Evolutionary conservation across 2,329 filamentous ascomycete species (phyloP), one percentile per base, ranked within the genome.

Genomic region (Pseudopyrenochaeta lycopersici): DNA sequence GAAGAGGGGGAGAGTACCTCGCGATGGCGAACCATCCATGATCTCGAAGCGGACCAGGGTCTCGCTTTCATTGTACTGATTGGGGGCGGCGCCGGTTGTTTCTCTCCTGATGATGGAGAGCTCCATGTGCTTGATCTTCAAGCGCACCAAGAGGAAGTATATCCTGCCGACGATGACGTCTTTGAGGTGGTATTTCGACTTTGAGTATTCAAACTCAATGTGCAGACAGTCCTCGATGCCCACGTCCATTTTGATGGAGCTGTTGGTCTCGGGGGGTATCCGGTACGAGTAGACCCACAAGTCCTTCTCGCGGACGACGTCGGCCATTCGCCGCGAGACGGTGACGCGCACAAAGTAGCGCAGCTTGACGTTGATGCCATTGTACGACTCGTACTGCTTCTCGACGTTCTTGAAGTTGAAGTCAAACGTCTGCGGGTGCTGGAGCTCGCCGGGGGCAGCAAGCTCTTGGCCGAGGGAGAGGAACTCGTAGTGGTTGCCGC

Each of bases 391-490:
- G 84, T 99, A 99, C 78, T 96, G 93, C 84, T 99, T 99, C 85
- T 99, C 95, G 70, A 99, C 92, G 78, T 98, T 99, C 79, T 98
- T 98, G 87, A 99, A 99, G 82, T 97, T 96, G 86, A 99, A 99
- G 66, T 96, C 92, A 78, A 97, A 97, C 43, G 93, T 97, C 81
- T 99, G 95, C 38, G 95, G 95, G 79, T 99, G 96, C 76, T 98
- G 95, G 52, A 99, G 90, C 82, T 99, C 95, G 77, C 95, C 95
- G 2, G 95, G 95, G 15, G 95, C 93, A 15, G 95, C 95, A 35
- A 99, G 88, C 80, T 99, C 95, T 79, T 98, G 96, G 68, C 95
- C 94, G 23, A 98, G 87, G 31, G 92, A 97, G 55, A 99, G 89
- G 79, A 99, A 99, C 80, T 99, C 95, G 83, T 99, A 97, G 81